Percentiles rank a stretch among this genome's conserved stretches.
phyloP scores from a whole-genome alignment of 1,284 basidiomycete genomes.

The Microbotryum violaceum region DNA sequence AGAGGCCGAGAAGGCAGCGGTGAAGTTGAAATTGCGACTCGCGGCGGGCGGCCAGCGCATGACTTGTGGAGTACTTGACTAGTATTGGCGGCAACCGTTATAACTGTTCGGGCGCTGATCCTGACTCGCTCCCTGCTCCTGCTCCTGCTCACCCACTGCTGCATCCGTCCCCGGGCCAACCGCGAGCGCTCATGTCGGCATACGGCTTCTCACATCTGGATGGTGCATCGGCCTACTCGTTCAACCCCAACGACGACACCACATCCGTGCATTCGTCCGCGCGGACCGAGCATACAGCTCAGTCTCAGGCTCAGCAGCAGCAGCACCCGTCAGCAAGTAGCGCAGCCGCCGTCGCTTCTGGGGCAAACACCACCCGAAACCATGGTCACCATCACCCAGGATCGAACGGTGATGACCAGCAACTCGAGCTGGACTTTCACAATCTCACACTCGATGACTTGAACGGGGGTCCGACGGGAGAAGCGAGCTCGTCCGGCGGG shows the following conservation, averaged over 20 bases:
- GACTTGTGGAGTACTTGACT: too few species aligned
- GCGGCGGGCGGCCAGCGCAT: too few species aligned
- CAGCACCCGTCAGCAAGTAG: not conserved
- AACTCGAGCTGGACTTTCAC: slow-evolving; percentile 22
- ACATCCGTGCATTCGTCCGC: slow-evolving; percentile 21
- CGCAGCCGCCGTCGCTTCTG: not conserved
- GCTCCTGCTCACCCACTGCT: too few species aligned
- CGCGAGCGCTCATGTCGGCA: too few species aligned
- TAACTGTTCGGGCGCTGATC: too few species aligned
- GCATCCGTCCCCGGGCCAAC: too few species aligned
- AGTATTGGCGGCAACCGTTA: too few species aligned
- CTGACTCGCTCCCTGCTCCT: too few species aligned
- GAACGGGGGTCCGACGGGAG: not conserved
- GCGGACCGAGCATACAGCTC: not conserved
- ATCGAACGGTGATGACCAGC: not conserved
- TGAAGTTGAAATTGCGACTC: too few species aligned
- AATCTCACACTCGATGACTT: slow-evolving; percentile 15
- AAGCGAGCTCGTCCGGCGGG: not conserved
- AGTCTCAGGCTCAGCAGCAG: not conserved
- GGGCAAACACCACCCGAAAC: not conserved
- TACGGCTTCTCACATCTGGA: slow-evolving; percentile 27
- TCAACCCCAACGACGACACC: slow-evolving; percentile 19
- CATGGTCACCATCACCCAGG: slow-evolving; percentile 1
- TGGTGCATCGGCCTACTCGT: slow-evolving; percentile 26
- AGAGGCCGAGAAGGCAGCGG: too few species aligned